Percentiles rank a stretch among this genome's conserved stretches.
These are phyloP conservation scores for Calonectria crousiana DNA, from an alignment of 2,329 filamentous ascomycete genomes.

Conservation along the genomic window DNA sequence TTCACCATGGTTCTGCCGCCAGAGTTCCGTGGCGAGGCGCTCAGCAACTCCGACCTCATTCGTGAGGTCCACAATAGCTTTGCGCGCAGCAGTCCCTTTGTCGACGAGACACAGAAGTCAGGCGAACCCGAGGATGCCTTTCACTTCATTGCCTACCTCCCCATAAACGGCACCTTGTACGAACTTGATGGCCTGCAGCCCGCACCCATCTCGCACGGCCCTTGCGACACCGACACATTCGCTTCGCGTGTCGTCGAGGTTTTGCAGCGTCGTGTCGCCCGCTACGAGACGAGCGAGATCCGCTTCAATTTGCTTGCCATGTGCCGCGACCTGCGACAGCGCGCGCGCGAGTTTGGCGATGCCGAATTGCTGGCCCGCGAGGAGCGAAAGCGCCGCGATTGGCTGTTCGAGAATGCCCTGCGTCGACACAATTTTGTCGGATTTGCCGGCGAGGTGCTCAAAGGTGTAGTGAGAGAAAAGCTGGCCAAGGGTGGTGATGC, in stretches of 20 bases:
- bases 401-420: slow-evolving; percentile 96
- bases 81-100: slow-evolving; percentile 88
- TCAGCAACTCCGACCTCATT: slow-evolving; percentile 75
- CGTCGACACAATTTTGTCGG: slow-evolving; percentile 95
- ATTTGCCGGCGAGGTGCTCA: slow-evolving; percentile 90
- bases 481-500: slow-evolving; percentile 72
- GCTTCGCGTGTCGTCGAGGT: slow-evolving; percentile 87
- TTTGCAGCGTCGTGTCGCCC: slow-evolving; percentile 82
- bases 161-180: slow-evolving; percentile 83
- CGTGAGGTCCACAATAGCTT: slow-evolving; percentile 91
- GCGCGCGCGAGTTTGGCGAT: slow-evolving; percentile 86
- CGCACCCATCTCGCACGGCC: slow-evolving; percentile 89
- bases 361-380: slow-evolving; percentile 81
- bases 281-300: slow-evolving; percentile 90
- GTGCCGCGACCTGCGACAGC: slow-evolving; percentile 83
- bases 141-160: slow-evolving; percentile 97
- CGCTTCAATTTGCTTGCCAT: slow-evolving; percentile 96
- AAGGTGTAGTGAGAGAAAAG: slow-evolving; percentile 84
- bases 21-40: slow-evolving; percentile 73
- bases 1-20: slow-evolving; percentile 88
- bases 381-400: slow-evolving; percentile 84
- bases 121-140: slow-evolving; percentile 88
- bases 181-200: slow-evolving; percentile 96
- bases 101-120: slow-evolving; percentile 82
- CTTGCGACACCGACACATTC: slow-evolving; percentile 78